Percentiles rank a stretch among this genome's conserved stretches.
phyloP scores from a whole-genome alignment of 495 filamentous ascomycete genomes.

The Aspergillus conjunctus region DNA sequence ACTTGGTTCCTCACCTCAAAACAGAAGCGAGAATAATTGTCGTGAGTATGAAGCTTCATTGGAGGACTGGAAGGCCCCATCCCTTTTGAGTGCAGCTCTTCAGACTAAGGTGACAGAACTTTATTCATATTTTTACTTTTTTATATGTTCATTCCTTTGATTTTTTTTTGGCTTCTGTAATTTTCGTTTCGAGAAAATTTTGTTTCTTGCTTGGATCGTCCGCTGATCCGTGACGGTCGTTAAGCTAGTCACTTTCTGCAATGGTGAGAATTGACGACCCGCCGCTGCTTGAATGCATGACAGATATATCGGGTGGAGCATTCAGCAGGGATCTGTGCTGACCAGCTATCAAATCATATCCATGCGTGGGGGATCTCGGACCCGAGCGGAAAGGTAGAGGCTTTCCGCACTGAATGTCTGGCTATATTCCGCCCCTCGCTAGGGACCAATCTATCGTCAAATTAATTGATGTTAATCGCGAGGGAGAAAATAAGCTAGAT shows the following conservation, averaged over 20 bases:
- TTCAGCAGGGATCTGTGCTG: neutral
- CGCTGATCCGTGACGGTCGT: neutral
- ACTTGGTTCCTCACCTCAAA: neutral
- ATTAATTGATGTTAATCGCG: neutral
- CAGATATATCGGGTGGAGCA: constrained; percentile 2
- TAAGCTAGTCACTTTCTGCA: neutral
- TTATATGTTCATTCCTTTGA: too few relatives aligned
- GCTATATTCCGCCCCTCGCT: neutral
- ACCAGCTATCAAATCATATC: neutral
- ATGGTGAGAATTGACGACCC: neutral
- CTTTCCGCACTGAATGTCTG: neutral
- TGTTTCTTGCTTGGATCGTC: neutral
- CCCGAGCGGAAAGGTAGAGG: neutral
- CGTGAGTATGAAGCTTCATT: neutral
- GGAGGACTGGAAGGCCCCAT: neutral
- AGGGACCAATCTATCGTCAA: neutral
- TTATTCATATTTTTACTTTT: neutral
- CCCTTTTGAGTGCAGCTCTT: neutral
- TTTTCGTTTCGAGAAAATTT: neutral
- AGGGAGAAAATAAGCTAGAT: neutral
- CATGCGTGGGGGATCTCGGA: neutral
- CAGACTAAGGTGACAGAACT: neutral
- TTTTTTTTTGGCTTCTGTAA: neutral
- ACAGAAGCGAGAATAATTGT: neutral
- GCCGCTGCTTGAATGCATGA: neutral